phyloP scores from a whole-genome alignment of 305 asterid genomes.

The Solanum aculeatissimum region DNA sequence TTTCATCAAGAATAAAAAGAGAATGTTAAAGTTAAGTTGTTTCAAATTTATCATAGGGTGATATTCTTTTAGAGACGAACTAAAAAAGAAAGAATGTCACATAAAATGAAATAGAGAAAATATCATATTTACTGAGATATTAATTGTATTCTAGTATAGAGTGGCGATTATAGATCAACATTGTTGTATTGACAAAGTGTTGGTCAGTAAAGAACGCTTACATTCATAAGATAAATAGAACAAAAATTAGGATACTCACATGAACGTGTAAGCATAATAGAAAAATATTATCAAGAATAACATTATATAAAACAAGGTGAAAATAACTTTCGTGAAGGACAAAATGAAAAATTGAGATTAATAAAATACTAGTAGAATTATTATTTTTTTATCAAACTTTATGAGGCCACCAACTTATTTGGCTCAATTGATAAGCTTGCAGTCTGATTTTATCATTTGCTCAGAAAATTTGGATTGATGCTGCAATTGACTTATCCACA shows the following conservation, averaged over 20 bases:
- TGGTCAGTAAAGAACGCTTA: not conserved
- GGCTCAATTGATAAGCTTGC: not conserved
- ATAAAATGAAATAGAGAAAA: too few species aligned
- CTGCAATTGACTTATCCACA: not conserved
- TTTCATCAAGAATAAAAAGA: too few species aligned
- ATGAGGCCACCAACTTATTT: not conserved
- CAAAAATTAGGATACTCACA: not conserved
- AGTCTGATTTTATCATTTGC: not conserved
- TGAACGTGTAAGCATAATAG: not conserved
- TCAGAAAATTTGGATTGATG: not conserved
- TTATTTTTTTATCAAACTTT: not conserved
- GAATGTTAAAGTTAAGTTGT: too few species aligned
- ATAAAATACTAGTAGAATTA: too few species aligned
- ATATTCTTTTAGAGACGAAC: too few species aligned
- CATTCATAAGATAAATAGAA: not conserved
- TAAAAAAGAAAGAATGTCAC: too few species aligned
- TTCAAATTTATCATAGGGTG: too few species aligned
- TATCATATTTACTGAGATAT: not conserved
- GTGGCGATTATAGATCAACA: not conserved
- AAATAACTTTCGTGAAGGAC: not conserved
- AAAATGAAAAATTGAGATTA: not conserved
- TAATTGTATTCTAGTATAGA: not conserved
- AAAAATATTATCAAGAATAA: not conserved
- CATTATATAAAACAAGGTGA: not conserved
- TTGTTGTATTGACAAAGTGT: fast-evolving